Evolutionary conservation across 31 red algal genomes (phyloP).

Genomic region (Asparagopsis taxiformis): DNA sequence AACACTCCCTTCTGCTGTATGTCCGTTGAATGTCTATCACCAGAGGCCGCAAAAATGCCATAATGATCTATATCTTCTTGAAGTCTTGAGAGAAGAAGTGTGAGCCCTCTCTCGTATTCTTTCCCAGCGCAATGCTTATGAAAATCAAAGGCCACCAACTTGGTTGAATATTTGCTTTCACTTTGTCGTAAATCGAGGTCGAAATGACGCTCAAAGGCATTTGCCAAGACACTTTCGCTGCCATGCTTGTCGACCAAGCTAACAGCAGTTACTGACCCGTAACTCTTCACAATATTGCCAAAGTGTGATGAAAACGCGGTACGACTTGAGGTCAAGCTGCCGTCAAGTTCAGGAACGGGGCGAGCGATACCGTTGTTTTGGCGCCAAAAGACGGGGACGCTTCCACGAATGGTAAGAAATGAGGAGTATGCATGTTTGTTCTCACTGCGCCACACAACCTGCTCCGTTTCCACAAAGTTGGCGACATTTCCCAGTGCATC

Average conservation of each 20-base stretch:
- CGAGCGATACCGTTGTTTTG: constrained; percentile 92
- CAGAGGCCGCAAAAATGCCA: constrained; percentile 38
- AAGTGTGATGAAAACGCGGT: constrained; percentile 81
- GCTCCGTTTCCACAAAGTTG: constrained; percentile 97
- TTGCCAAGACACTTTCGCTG: constrained; percentile 71
- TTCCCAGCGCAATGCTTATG: constrained; percentile 82
- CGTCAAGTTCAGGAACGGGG: constrained; percentile 87
- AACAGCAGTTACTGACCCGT: constrained; percentile 71
- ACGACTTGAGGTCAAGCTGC: constrained; percentile 40
- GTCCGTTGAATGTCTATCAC: constrained; percentile 2
- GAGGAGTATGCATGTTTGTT: constrained; percentile 33
- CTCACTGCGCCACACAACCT: constrained; percentile 69
- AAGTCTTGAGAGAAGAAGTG: constrained; percentile 48
- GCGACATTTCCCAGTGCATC: constrained; percentile 88
- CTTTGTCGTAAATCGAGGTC: constrained; percentile 47
- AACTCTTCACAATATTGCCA: constrained; percentile 50
- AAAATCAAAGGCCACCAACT: constrained; percentile 92
- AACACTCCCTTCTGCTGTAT: constrained; percentile 79
- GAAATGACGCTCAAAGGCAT: constrained; percentile 77
- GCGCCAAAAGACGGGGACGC: constrained; percentile 93
- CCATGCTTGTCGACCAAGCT: constrained; percentile 87
- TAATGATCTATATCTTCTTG: constrained; percentile 40
- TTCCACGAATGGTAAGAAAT: constrained; percentile 80
- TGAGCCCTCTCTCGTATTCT: constrained; percentile 86
- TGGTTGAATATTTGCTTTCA: constrained; percentile 9